Evolutionary conservation across 2,329 filamentous ascomycete species (phyloP).

Genomic region (Trichoderma semiorbis): DNA sequence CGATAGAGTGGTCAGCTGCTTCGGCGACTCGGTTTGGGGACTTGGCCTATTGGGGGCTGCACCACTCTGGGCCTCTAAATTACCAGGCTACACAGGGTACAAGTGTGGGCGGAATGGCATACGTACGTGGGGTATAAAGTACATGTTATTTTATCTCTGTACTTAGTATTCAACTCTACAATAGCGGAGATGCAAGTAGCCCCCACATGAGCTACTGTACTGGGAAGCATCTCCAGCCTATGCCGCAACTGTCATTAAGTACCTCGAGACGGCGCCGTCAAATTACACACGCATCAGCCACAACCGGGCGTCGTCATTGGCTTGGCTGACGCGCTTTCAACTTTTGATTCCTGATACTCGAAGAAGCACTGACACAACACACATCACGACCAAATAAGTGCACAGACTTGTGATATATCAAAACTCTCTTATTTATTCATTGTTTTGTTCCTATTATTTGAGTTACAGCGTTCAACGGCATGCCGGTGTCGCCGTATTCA

Average conservation of each 20-base stretch:
- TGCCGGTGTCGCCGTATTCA: neutral
- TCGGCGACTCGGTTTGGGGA: slow-evolving; percentile 1
- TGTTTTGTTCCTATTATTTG: neutral
- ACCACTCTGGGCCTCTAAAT: neutral
- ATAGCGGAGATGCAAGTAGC: neutral
- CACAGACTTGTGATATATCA: neutral
- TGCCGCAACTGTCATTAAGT: neutral
- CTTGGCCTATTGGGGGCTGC: slow-evolving; percentile 7
- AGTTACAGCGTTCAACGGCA: neutral
- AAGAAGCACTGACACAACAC: neutral
- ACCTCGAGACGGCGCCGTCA: neutral
- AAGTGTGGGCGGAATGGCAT: neutral
- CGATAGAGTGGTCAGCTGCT: slow-evolving; percentile 14
- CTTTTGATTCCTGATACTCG: neutral
- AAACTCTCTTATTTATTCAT: neutral
- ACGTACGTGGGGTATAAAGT: slow-evolving; percentile 5
- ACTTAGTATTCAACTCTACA: rapidly evolving
- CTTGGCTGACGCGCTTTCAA: neutral
- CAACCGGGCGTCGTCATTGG: slow-evolving; percentile 11
- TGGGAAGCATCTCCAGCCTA: neutral
- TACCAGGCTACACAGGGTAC: neutral
- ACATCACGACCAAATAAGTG: neutral
- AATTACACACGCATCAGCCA: slow-evolving; percentile 3
- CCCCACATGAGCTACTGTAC: neutral
- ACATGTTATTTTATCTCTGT: neutral